Evolutionary conservation across 2,329 filamentous ascomycete genomes (phyloP).

Genomic region (Nemania diffusa): DNA sequence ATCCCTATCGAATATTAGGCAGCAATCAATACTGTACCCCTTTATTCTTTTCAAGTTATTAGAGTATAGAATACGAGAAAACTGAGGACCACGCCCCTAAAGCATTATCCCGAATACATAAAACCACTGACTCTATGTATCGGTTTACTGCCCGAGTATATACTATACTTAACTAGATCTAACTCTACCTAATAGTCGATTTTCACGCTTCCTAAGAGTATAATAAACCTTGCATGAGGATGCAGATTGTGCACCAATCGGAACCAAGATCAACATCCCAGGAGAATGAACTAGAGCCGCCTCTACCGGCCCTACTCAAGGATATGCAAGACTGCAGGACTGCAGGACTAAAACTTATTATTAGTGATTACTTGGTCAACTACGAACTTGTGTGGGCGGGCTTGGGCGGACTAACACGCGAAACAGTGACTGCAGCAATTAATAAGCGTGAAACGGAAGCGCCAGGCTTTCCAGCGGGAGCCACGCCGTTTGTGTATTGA

Average conservation of each 20-base stretch:
- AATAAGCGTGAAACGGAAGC: background rate
- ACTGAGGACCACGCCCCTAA: too few species aligned
- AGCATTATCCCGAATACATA: too few species aligned
- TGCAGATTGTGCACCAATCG: constrained; percentile 55
- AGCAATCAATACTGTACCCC: too few species aligned
- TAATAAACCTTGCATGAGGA: constrained; percentile 20
- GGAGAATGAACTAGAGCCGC: constrained; percentile 49
- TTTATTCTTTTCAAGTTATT: too few species aligned
- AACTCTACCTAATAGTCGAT: background rate
- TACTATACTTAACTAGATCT: too few species aligned
- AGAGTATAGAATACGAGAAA: too few species aligned
- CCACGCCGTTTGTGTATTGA: background rate
- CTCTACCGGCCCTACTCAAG: constrained; percentile 44
- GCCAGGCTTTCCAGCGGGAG: background rate
- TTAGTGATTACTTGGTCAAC: constrained; percentile 62
- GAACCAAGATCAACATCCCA: constrained; percentile 56
- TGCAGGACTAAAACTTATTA: constrained; percentile 49
- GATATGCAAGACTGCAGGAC: constrained; percentile 30
- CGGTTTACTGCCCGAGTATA: too few species aligned
- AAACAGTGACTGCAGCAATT: background rate
- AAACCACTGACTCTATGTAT: too few species aligned
- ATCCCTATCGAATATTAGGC: too few species aligned
- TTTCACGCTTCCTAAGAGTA: background rate
- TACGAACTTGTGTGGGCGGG: constrained; percentile 56
- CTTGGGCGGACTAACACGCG: background rate